These are phyloP conservation scores for Metarhizium guizhouense DNA, from an alignment of 2,329 filamentous ascomycete species.

Conservation along the genomic window DNA sequence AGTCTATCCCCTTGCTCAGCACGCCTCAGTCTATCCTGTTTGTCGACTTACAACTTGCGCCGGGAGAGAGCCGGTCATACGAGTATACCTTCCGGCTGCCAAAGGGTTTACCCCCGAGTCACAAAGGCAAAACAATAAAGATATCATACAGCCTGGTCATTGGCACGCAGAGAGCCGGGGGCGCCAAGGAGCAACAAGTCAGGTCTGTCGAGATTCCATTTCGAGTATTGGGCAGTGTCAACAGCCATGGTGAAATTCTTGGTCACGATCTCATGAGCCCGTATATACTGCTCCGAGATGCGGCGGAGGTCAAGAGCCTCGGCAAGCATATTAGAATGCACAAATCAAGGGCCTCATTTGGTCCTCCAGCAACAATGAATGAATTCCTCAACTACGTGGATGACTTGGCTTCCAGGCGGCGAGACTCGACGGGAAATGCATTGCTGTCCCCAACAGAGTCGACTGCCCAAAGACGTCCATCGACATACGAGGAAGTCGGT, in stretches of 20 bases:
- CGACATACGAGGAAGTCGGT: conserved; percentile 44
- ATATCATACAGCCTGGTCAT: conserved; percentile 86
- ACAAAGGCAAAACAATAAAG: conserved; percentile 89
- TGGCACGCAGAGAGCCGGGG: conserved; percentile 79
- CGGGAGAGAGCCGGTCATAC: conserved; percentile 81
- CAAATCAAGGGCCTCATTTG: conserved; percentile 18
- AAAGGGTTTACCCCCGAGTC: conserved; percentile 79
- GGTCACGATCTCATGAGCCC: conserved; percentile 93
- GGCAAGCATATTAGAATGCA: conserved; percentile 16
- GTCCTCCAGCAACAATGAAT: conserved; percentile 36
- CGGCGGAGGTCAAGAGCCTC: conserved; percentile 54
- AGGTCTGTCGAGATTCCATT: conserved; percentile 91
- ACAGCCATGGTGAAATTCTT: conserved; percentile 76
- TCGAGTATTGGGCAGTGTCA: conserved; percentile 85
- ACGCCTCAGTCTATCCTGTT: conserved; percentile 95
- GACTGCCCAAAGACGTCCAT: conserved; percentile 46
- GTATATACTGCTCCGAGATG: conserved; percentile 80
- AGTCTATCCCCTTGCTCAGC: conserved; percentile 82
- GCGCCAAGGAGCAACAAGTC: conserved; percentile 70
- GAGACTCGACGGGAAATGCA: conserved; percentile 44
- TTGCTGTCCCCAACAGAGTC: conserved; percentile 65
- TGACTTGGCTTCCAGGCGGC: conserved; percentile 55
- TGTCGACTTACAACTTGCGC: conserved; percentile 78
- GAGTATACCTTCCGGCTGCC: conserved; percentile 83
- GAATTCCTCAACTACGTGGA: conserved; percentile 74